Base-by-base conservation (phyloP, 2,329 filamentous ascomycete species). In the Fusarium abutilonis region DNA sequence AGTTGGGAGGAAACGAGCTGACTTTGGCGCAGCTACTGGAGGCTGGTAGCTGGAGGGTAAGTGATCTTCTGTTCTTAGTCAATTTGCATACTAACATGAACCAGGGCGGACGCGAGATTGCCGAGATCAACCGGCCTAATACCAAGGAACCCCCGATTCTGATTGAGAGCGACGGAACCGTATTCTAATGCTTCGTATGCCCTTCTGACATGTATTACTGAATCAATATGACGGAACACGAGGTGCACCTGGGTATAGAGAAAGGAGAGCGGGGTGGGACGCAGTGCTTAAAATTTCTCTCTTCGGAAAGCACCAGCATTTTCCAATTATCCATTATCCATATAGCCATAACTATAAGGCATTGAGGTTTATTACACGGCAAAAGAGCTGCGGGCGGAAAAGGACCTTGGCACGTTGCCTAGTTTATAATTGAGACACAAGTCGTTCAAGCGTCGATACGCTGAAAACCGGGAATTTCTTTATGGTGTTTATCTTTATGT, bases 111-210 rank as follows among this genome's bases (percentile, higher is more conserved):
- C 89, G 95, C 73, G 95, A 98, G 79, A 90, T 98, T 74, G 95
- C 95, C 63, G 94, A 97, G 79, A 92, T 97, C 64, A 94, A 92
- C 68, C 85, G 95, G 68, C 95, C 95, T 19, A 98, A 97, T 72
- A 98, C 95, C 48, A 97, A 95, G 79, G 92, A 96, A 75, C 92
- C 94, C 29, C 95, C 95, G 5, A 98, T 99, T 73, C 88, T 97
- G 79, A 97, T 98, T 70, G 85, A 96, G 67, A 97, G 92, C 65
- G 95, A 99, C 75, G 95, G 95, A 61, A 98, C 95, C 21, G 92
- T 99, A 66, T 98, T 99, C 75, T 97, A 87, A 75, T 55, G 48
- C 43, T 60, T 56, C 23, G n/a, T 34, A 41, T 51, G 35, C 35
- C 46, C 45, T 53, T 59, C 40, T 43, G 58, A 45, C 40, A 58